Conservation (phyloP, 2,329 filamentous ascomycete species). For the Rutstroemia sp. region DNA sequence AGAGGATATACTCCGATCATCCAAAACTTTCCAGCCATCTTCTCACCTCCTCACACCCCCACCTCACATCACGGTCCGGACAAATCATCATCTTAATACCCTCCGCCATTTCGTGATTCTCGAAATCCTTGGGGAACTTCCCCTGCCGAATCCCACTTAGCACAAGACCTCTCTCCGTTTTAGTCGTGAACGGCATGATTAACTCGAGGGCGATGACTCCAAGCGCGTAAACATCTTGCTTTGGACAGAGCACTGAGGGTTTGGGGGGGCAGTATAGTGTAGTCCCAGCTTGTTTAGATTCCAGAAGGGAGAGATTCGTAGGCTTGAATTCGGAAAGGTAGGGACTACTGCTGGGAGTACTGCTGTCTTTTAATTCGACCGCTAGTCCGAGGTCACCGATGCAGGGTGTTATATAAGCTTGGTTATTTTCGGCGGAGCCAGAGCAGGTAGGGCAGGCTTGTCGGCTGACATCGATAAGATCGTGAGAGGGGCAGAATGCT, state of each 20-base stretch:
- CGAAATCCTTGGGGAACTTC: constrained; percentile 17
- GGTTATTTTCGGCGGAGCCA: constrained; percentile 13
- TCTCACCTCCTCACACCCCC: constrained; percentile 18
- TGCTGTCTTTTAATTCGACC: constrained; percentile 34
- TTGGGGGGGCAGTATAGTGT: constrained; percentile 47
- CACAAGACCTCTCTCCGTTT: constrained; percentile 38
- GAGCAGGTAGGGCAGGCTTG: constrained; percentile 33
- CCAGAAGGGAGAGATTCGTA: constrained; percentile 5
- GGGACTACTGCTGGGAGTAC: not conserved
- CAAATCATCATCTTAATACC: constrained; percentile 23
- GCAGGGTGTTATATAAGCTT: constrained; percentile 45
- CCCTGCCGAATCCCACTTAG: constrained; percentile 32
- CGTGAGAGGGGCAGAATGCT: constrained; percentile 28
- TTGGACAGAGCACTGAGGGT: constrained; percentile 35
- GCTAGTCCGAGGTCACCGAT: constrained; percentile 65
- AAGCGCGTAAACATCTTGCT: constrained; percentile 53
- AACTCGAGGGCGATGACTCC: constrained; percentile 58
- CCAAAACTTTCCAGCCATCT: constrained; percentile 13
- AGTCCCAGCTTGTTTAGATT: constrained; percentile 45
- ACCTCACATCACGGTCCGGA: constrained; percentile 14
- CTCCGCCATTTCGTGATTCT: constrained; percentile 17
- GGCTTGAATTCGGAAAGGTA: not conserved
- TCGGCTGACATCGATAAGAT: constrained; percentile 37
- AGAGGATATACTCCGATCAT: no score
- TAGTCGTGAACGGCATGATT: constrained; percentile 45